phyloP scores from a whole-genome alignment of 306 rosid genomes.

The Rosa persica region DNA sequence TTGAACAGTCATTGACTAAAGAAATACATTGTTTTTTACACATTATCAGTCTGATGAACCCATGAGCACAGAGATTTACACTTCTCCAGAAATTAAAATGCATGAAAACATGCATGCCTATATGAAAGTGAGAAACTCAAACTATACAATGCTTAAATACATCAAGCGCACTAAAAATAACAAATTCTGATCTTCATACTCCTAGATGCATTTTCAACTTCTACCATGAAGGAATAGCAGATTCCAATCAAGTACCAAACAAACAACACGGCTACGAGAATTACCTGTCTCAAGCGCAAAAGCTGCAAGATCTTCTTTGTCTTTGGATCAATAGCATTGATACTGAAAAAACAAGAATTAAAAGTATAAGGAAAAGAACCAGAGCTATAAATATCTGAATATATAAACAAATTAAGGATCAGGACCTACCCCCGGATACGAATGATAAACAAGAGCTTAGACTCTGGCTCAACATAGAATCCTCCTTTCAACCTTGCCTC shows the following conservation, averaged over 20 bases:
- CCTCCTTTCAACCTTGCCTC: conserved; percentile 95
- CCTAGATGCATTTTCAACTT: neutral
- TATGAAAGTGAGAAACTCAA: neutral
- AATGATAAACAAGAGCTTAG: conserved; percentile 74
- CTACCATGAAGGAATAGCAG: neutral
- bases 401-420: neutral
- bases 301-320: conserved; percentile 76
- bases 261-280: neutral
- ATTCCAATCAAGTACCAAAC: neutral
- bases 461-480: conserved; percentile 91
- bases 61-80: neutral
- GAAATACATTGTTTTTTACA: neutral
- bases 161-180: neutral
- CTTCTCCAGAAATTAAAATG: too few species aligned
- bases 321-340: conserved; percentile 90
- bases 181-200: neutral
- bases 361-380: neutral
- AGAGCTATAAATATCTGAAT: neutral
- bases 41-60: neutral
- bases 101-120: neutral
- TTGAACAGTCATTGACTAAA: neutral
- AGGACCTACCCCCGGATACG: conserved; percentile 79
- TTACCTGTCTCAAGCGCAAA: conserved; percentile 88
- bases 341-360: conserved; percentile 40
- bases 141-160: neutral